Evolutionary conservation across 2,329 filamentous ascomycete species (phyloP), one percentile per base, ranked within the genome.

Genomic region (Cryphonectria carpinicola): DNA sequence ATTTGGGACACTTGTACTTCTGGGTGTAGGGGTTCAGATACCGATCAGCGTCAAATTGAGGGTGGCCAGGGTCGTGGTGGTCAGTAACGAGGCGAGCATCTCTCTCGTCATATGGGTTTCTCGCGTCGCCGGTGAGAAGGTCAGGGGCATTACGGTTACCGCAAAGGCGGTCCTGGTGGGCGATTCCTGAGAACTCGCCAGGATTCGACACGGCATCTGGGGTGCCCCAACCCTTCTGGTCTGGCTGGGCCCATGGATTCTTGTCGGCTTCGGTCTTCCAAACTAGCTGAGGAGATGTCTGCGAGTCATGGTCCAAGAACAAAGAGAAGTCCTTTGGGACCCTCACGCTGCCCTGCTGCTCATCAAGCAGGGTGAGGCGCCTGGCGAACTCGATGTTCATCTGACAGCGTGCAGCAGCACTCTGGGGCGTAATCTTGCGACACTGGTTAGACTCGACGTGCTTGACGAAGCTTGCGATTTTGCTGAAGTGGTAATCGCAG

Each of bases 1-100:
- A 91, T 69, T 86, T 83, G 0, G 89, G 89, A 68, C 89, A 92
- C 68, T 78, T 81, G 79, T 83, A 92, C 65, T 80, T 81, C 62
- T 79, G 76, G 1, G 81, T 79, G 41, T 83, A 77, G 0, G 77
- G 67, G 56, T 84, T 79, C 69, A 77, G 83, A 80, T 89, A 90
- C 7, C 79, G 78, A 1, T 81, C 78, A 0, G 82, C 77, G 58
- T 85, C 82, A 78, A 87, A 90, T 13, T 81, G 78, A 0, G 77
- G 78, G 65, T 83, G 81, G 4, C 81, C 73, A 0, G 89, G 88
- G 69, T 90, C 83, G 49, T 81, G 7, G 13, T 41, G 43, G 25
- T 54, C 65, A 60, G 49, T 41, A 2, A 7, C n/a, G 32, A 17
- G 25, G 61, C 28, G 54, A 28, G 32, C 14, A 37, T 49, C 64